Percentiles rank a stretch among this genome's conserved stretches.
Evolutionary conservation across 2,329 filamentous ascomycete genomes (phyloP).

Genomic region (Xylariaceae sp.): DNA sequence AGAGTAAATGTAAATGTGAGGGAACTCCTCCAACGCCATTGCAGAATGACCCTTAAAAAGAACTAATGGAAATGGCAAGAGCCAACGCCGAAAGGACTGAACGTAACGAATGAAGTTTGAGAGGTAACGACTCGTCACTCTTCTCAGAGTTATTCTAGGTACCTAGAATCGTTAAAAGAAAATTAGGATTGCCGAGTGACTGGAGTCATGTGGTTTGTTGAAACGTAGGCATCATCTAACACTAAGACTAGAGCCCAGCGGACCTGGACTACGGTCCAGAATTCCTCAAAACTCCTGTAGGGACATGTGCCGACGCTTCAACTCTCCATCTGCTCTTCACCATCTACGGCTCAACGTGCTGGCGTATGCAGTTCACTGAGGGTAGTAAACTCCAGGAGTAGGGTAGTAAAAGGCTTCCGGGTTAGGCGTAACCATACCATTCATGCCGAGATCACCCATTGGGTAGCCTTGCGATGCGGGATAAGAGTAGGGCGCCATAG

Average conservation of each 20-base stretch:
- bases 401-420: slow-evolving; percentile 67
- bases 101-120: slow-evolving; percentile 1
- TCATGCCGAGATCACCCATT: slow-evolving; percentile 57
- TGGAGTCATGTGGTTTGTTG: slow-evolving; percentile 4
- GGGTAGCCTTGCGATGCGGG: slow-evolving; percentile 47
- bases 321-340: not conserved
- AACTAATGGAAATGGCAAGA: slow-evolving; percentile 18
- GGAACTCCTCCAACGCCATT: slow-evolving; percentile 20
- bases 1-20: slow-evolving; percentile 14
- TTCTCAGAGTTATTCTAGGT: slow-evolving; percentile 4
- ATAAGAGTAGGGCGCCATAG: slow-evolving; percentile 43
- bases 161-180: not conserved
- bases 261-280: not conserved
- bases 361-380: slow-evolving; percentile 41
- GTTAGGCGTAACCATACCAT: slow-evolving; percentile 70
- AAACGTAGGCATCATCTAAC: slow-evolving; percentile 5
- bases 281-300: not conserved
- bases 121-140: not conserved
- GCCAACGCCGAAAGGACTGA: slow-evolving; percentile 13
- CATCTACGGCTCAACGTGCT: not conserved
- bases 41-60: slow-evolving; percentile 18
- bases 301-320: not conserved
- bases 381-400: slow-evolving; percentile 52
- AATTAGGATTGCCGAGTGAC: slow-evolving; percentile 4
- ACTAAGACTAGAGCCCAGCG: not conserved